These are phyloP conservation scores for Chionographis japonica DNA, from an alignment of 106 monocot species.

Conservation along the genomic window DNA sequence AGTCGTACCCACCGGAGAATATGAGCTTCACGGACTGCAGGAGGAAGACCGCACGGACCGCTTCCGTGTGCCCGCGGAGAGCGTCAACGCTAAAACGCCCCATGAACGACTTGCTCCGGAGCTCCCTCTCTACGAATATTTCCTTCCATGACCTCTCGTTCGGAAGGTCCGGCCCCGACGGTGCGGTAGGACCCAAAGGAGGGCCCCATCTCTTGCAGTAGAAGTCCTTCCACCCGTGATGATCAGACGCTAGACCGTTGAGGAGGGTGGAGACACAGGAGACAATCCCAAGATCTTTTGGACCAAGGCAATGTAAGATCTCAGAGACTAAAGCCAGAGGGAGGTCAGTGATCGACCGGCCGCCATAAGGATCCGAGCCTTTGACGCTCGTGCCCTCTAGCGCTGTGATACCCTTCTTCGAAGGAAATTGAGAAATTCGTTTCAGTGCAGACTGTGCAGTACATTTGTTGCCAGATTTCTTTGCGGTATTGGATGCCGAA, in stretches of 20 bases:
- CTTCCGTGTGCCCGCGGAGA: conserved; percentile 31
- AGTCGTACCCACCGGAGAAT: conserved; percentile 33
- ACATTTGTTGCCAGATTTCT: background rate
- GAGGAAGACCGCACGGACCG: conserved; percentile 27
- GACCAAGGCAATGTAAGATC: conserved; percentile 20
- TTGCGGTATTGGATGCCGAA: background rate
- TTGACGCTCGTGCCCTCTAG: background rate
- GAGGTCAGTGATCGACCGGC: conserved; percentile 23
- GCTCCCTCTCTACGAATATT: conserved; percentile 29
- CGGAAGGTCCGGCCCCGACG: background rate
- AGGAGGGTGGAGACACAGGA: conserved; percentile 33
- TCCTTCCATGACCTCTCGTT: conserved; percentile 26
- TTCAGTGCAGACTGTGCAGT: background rate
- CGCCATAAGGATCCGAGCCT: background rate
- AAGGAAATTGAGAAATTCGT: background rate
- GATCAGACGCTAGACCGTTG: conserved; percentile 17
- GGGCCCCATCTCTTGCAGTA: conserved; percentile 29
- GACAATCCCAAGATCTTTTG: conserved; percentile 31
- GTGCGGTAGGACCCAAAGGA: background rate
- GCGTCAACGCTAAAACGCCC: conserved; percentile 26
- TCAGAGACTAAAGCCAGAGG: conserved; percentile 29
- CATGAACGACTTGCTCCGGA: conserved; percentile 25
- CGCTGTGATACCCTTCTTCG: background rate
- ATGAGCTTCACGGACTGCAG: conserved; percentile 24
- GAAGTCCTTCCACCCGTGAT: conserved; percentile 29